Conservation (phyloP, 768 basidiomycete genomes). For the Hygrocybe coccinea region DNA sequence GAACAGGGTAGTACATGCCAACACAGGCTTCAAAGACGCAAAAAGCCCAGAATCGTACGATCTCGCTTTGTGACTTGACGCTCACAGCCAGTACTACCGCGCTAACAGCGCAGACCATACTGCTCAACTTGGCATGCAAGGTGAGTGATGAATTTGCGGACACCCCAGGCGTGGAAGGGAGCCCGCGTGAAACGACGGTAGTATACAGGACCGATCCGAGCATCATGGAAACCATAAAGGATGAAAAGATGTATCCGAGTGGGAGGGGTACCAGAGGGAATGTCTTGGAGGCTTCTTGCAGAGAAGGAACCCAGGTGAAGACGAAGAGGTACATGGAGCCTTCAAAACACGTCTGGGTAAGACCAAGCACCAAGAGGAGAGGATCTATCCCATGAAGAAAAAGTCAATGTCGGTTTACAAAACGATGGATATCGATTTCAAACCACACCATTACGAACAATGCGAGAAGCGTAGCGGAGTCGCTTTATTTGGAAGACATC, state of each 20-base stretch:
- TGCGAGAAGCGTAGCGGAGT: slow-evolving; percentile 51
- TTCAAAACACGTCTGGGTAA: slow-evolving; percentile 78
- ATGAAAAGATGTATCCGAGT: slow-evolving; percentile 74
- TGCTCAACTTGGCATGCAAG: slow-evolving; percentile 64
- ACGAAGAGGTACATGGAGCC: slow-evolving; percentile 85
- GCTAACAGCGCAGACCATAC: slow-evolving; percentile 55
- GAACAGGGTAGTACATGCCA: slow-evolving; percentile 75
- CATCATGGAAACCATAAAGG: slow-evolving; percentile 82
- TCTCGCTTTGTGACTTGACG: slow-evolving; percentile 41
- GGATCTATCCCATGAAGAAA: slow-evolving; percentile 46
- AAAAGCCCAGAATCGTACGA: slow-evolving; percentile 64
- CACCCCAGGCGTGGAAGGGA: slow-evolving; percentile 14
- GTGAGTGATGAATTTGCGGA: slow-evolving; percentile 41
- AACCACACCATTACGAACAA: slow-evolving; percentile 47
- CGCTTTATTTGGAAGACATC: slow-evolving; percentile 52
- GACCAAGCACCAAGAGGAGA: slow-evolving; percentile 56
- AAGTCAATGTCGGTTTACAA: background rate
- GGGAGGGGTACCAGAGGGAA: slow-evolving; percentile 44
- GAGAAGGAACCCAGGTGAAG: slow-evolving; percentile 74
- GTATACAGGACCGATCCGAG: slow-evolving; percentile 71
- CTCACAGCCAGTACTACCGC: slow-evolving; percentile 52
- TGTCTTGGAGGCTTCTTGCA: slow-evolving; percentile 54
- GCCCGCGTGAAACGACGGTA: slow-evolving; percentile 36
- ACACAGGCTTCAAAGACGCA: slow-evolving; percentile 74
- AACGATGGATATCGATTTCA: background rate